Percentiles rank a stretch among this genome's conserved stretches.
phyloP scores from a whole-genome alignment of 805 yeast genomes.

The Kuraishia cidri region DNA sequence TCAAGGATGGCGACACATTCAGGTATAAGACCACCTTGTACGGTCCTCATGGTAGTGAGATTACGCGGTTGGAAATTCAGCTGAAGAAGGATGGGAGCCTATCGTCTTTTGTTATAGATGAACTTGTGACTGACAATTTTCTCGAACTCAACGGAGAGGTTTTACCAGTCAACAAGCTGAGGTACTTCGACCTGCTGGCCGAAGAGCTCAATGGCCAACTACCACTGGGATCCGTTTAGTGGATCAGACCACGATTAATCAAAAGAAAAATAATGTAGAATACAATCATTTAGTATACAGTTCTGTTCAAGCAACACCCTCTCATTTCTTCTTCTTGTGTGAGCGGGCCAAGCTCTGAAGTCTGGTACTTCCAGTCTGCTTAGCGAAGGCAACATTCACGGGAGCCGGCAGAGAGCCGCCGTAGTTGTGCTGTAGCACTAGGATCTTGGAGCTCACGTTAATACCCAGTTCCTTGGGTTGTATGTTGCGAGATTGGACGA shows the following conservation, averaged over 20 bases:
- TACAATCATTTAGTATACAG: no score
- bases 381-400: no score
- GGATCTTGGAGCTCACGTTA: slow-evolving; percentile 34
- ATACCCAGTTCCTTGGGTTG: slow-evolving; percentile 23
- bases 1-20: slow-evolving; percentile 5
- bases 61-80: slow-evolving; percentile 6
- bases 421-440: slow-evolving; percentile 67
- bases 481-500: slow-evolving; percentile 15
- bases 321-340: no score
- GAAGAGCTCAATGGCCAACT: not conserved
- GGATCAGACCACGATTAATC: no score
- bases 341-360: no score
- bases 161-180: not conserved
- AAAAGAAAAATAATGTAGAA: no score
- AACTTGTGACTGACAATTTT: slow-evolving; percentile 4
- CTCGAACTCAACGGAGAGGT: slow-evolving; percentile 4
- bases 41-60: slow-evolving; percentile 7
- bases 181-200: not conserved
- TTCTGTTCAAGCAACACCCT: no score
- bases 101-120: slow-evolving; percentile 2
- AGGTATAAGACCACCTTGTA: slow-evolving; percentile 6
- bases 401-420: slow-evolving; percentile 73
- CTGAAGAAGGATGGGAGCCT: slow-evolving; percentile 5
- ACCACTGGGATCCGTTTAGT: not conserved
- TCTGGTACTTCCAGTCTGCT: no score